Conservation (phyloP, 345 rosid genomes). For the Combretum micranthum region DNA sequence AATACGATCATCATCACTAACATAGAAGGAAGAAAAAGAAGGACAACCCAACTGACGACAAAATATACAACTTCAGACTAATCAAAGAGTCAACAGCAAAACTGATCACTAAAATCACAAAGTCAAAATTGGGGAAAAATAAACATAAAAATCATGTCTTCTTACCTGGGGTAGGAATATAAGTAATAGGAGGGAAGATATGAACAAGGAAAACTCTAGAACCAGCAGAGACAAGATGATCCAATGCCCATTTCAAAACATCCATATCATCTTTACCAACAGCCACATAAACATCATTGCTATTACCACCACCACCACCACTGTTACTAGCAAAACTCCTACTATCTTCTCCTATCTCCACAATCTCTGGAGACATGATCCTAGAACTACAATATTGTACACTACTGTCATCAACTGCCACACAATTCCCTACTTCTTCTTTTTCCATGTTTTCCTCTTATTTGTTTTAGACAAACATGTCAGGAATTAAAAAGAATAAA, state of each 20-base stretch:
- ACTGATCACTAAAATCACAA: not conserved
- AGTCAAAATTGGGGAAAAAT: no score
- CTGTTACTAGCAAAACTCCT: conserved; percentile 8
- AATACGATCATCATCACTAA: no score
- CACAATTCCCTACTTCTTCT: conserved; percentile 10
- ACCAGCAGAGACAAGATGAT: conserved; percentile 35
- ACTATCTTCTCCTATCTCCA: conserved; percentile 56
- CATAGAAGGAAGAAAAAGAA: not conserved
- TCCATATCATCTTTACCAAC: conserved; percentile 54
- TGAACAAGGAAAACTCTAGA: conserved; percentile 48
- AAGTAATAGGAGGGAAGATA: conserved; percentile 48
- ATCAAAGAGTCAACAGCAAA: no score
- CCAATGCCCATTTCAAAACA: conserved; percentile 52
- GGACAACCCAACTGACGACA: not conserved
- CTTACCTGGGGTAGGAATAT: conserved; percentile 49
- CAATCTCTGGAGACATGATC: conserved; percentile 47
- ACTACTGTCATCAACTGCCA: conserved; percentile 6
- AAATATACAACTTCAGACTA: not conserved
- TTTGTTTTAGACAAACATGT: no score
- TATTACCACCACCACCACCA: conserved; percentile 13
- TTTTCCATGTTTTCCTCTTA: conserved; percentile 17
- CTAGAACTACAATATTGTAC: conserved; percentile 15
- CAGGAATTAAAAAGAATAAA: no score
- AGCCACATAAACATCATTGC: conserved; percentile 49
- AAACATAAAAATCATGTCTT: not conserved